Evolutionary conservation across 176 grass and related monocot species (phyloP).

Genomic region (Themeda triandra): DNA sequence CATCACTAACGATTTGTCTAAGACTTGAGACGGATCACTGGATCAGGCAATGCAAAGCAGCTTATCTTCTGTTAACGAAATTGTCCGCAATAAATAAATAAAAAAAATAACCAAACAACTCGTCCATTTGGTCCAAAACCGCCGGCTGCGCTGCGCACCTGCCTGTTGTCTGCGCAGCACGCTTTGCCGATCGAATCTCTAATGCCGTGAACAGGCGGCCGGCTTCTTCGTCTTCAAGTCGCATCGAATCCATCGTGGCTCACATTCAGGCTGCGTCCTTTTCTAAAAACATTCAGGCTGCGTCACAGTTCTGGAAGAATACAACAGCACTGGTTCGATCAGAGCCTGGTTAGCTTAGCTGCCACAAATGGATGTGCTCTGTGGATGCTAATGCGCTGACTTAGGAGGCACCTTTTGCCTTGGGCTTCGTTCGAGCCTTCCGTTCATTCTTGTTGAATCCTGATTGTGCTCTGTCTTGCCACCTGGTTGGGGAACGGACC

Average conservation of each 20-base stretch:
- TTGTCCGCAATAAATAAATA: not conserved
- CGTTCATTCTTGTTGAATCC: not conserved
- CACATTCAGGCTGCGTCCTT: not conserved
- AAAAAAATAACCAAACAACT: not conserved
- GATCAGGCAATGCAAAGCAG: not conserved
- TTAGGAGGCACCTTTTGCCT: not conserved
- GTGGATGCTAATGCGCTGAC: not conserved
- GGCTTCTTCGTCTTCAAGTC: constrained; percentile 28
- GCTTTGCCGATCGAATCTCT: not conserved
- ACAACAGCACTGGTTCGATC: not conserved
- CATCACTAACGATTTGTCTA: not conserved
- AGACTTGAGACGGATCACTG: not conserved
- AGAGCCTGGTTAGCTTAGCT: not conserved
- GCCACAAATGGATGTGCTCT: not conserved
- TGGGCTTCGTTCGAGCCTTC: not conserved
- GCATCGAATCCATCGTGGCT: constrained; percentile 11
- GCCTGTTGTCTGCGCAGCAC: not conserved
- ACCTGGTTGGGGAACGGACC: not conserved
- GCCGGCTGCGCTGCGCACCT: not conserved
- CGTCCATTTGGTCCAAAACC: constrained; percentile 26
- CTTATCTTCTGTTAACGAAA: constrained; percentile 2
- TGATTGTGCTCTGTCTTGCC: not conserved
- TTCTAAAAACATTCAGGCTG: no score
- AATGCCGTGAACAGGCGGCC: constrained; percentile 1
- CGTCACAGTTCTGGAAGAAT: not conserved